Base-by-base conservation (phyloP, 192 early-diverging fungal species). In the Fimicolochytrium jonesii region DNA sequence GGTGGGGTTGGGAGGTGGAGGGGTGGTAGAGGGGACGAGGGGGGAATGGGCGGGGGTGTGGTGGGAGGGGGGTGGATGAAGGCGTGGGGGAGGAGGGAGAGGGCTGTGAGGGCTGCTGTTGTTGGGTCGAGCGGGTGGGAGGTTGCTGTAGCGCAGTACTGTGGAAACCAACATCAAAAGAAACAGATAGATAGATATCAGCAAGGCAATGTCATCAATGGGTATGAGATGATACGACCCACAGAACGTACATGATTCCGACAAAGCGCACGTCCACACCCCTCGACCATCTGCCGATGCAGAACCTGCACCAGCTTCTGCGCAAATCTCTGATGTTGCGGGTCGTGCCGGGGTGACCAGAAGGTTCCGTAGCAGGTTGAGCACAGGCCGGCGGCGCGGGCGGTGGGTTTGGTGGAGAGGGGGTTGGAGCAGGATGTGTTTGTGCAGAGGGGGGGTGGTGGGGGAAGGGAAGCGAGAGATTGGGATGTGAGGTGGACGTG, bases 341-440 rank as follows among this genome's bases (percentile, higher is more conserved):
- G 90, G 47, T 96, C 94, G 42, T 87, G 83, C 15, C 81, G 72
- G 22, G 89, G 74, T 2, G 81, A 71, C 81, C 89, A 96, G 49
- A 89, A 90, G 0, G 90, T 91, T 2, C 84, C 85, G 77, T 89
- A 94, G 59, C 94, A 96, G 25, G 72, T 63, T 28, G 76, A 66
- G 64, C 93, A 96, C 49, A 93, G 67, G 0, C 78, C 77, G 2
- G 91, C 60, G 0, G 68, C 63, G 28, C 30, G 48, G 86, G 93
- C 68, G 29, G 59, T 72, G n/a, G 39, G 61, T 44, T 72, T 47
- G 13, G 43, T 48, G 9, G 65, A 70, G 10, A 68, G 70, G 18
- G 79, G 69, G n/a, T 85, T 78, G 13, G 67, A 47, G 66, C 93
- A 96, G 62, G 86, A 82, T 11, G 63, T 68, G 72, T 96, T 96